Base-by-base conservation (phyloP, 768 basidiomycete genomes). In the Sarcodon sp. region DNA sequence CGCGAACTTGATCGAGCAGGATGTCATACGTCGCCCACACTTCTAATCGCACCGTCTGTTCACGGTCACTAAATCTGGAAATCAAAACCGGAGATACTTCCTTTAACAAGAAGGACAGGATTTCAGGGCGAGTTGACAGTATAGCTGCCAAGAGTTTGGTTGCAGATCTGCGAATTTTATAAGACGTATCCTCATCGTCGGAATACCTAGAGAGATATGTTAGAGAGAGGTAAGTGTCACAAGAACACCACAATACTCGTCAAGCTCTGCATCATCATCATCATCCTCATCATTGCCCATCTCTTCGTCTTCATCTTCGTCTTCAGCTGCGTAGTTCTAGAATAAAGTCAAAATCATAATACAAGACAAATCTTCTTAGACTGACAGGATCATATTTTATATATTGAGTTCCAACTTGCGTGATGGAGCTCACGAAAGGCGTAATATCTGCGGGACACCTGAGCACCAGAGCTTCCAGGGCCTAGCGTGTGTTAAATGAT, bases 161-260 rank as follows among this genome's bases (percentile, higher is more conserved):
- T 6, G 96, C 84, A 6, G 89, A 83, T 41, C 96, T 80, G 53
- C 96, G 84, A 49, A 96, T 89, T 64, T 97, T 97, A 76, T 96
- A 98, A 0, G 94, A 97, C 9, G 87, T 88, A 59, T 99, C 96
- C 62, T 98, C 96, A 50, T 99, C 96, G 56, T 99, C 96, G 6
- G 90, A 91, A 63, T 96, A 97, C 53, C 89, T 93, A 3, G 11
- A 43, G 21, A 12, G 16, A 46, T 43, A 48, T 6, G 43, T 12
- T 57, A 41, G 7, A 7, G 13, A 16, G 5, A 60, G 43, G 33
- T 39, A 36, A 44, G 11, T 46, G 53, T 21, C 7, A 3, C 33
- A 35, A 35, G 2, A 21, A 54, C 36, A 27, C 4, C 21, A 33
- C 13, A 83, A 57, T 57, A 86, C 83, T 87, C 83, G 54, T 85